These are phyloP conservation scores for Cokeromyces recurvatus DNA, from an alignment of 371 early-diverging fungal species.

Conservation along the genomic window DNA sequence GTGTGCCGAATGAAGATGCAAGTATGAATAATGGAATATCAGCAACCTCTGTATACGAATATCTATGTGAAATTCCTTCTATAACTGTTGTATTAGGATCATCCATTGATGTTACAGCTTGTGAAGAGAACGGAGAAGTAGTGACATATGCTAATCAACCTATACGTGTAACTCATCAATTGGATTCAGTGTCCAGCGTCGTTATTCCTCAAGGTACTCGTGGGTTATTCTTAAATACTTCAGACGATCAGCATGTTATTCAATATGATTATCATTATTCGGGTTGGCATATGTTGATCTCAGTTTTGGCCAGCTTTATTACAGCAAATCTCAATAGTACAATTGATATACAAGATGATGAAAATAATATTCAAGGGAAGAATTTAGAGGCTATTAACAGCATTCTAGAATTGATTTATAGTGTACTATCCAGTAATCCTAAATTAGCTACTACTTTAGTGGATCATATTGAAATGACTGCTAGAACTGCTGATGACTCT, in stretches of 20 bases:
- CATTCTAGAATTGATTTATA: slow-evolving; percentile 27
- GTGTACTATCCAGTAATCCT: slow-evolving; percentile 17
- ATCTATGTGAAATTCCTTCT: slow-evolving; percentile 14
- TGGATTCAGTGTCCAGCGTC: slow-evolving; percentile 6
- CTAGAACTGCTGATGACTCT: background rate
- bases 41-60: slow-evolving; percentile 25
- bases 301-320: slow-evolving; percentile 20
- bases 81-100: slow-evolving; percentile 20
- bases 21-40: slow-evolving; percentile 2
- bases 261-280: slow-evolving; percentile 21
- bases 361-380: slow-evolving; percentile 12
- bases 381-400: slow-evolving; percentile 16
- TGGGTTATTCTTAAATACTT: slow-evolving; percentile 17
- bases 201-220: slow-evolving; percentile 13
- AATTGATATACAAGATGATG: slow-evolving; percentile 18
- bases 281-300: slow-evolving; percentile 33
- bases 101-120: slow-evolving; percentile 3
- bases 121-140: slow-evolving; percentile 3
- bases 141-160: slow-evolving; percentile 7
- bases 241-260: slow-evolving; percentile 15
- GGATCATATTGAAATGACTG: slow-evolving; percentile 22
- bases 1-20: slow-evolving; percentile 3
- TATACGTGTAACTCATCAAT: slow-evolving; percentile 12
- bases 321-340: background rate
- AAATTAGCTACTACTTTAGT: slow-evolving; percentile 17